phyloP scores from a whole-genome alignment of 306 rosid genomes.

The Macrotyloma uniflorum region DNA sequence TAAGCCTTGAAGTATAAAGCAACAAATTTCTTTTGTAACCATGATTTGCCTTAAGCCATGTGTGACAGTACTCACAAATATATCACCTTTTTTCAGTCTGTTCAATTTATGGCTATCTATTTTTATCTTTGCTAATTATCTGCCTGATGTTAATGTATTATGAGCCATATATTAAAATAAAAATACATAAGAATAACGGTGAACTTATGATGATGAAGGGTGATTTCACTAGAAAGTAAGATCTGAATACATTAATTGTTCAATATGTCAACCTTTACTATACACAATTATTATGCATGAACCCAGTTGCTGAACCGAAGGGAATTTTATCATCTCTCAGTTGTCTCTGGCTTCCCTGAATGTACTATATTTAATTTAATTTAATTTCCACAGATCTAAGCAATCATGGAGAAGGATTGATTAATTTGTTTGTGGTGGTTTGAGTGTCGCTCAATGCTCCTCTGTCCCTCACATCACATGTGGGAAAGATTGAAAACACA shows the following conservation, averaged over 20 bases:
- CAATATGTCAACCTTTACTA: slow-evolving; percentile 57
- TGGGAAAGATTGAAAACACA: slow-evolving; percentile 39
- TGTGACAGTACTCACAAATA: not conserved
- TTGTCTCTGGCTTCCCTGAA: slow-evolving; percentile 35
- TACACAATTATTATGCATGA: slow-evolving; percentile 61
- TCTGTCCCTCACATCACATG: slow-evolving; percentile 55
- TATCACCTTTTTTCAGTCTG: not conserved
- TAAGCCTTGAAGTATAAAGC: not conserved
- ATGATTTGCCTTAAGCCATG: slow-evolving; percentile 4
- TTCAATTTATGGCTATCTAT: slow-evolving; percentile 30
- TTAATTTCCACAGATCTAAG: slow-evolving; percentile 46
- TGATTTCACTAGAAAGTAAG: slow-evolving; percentile 39
- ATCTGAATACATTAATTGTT: slow-evolving; percentile 46
- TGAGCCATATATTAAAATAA: slow-evolving; percentile 22
- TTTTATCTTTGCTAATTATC: slow-evolving; percentile 35
- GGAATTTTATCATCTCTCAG: slow-evolving; percentile 39
- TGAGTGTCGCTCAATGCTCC: slow-evolving; percentile 40
- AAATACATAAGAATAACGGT: not conserved
- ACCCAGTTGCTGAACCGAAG: slow-evolving; percentile 44
- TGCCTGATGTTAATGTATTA: slow-evolving; percentile 8
- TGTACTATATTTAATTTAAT: slow-evolving; percentile 37
- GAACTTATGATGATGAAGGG: slow-evolving; percentile 22
- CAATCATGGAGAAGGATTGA: slow-evolving; percentile 38
- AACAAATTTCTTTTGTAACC: slow-evolving; percentile 4
- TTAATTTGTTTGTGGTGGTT: slow-evolving; percentile 20